Conservation (phyloP, 75 land plant genomes). For the Isoetes taiwanensis region DNA sequence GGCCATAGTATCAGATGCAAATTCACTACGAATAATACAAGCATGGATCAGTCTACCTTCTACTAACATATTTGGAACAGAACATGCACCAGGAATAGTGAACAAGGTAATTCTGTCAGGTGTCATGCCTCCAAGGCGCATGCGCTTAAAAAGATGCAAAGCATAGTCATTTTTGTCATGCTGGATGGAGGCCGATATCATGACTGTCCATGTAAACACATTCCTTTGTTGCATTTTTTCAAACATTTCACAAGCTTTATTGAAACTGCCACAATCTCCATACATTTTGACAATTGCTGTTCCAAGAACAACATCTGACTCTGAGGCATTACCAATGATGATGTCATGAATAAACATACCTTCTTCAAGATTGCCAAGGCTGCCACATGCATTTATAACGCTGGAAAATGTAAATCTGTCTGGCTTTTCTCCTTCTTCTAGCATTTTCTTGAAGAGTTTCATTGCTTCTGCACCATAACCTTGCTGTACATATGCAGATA, state of each 20-base stretch:
- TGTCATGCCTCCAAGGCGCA: slow-evolving; percentile 12
- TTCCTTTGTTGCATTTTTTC: background rate
- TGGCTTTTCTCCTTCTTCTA: background rate
- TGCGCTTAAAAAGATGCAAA: slow-evolving; percentile 16
- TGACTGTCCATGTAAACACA: slow-evolving; percentile 5
- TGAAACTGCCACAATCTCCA: background rate
- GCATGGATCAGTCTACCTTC: no score
- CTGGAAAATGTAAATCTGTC: background rate
- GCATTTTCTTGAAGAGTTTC: background rate
- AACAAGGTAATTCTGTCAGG: slow-evolving; percentile 16
- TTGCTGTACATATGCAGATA: background rate
- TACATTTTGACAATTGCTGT: background rate
- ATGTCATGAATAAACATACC: background rate
- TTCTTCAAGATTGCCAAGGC: background rate
- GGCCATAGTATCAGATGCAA: slow-evolving; percentile 24
- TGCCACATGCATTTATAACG: slow-evolving; percentile 1
- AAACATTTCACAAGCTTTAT: background rate
- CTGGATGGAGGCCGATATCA: background rate
- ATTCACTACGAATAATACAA: no score
- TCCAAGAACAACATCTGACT: background rate
- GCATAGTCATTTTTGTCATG: background rate
- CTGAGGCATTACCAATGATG: background rate
- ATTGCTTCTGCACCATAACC: background rate
- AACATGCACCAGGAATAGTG: slow-evolving; percentile 21
- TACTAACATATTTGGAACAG: no score